Evolutionary conservation across 306 rosid genomes (phyloP), one percentile per base, ranked within the genome.

Genomic region (Vachellia pachyceras): DNA sequence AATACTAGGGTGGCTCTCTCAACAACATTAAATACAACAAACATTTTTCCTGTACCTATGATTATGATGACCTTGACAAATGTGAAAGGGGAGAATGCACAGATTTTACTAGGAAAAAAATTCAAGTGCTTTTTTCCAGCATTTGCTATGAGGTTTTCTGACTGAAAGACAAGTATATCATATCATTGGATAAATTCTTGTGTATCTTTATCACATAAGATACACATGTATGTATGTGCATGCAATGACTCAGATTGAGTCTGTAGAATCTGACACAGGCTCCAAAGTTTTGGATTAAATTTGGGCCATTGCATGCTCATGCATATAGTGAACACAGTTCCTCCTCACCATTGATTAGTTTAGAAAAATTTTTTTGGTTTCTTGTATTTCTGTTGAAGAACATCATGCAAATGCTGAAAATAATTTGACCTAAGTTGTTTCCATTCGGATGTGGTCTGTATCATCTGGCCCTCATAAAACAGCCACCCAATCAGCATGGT

Each of bases 401-500:
- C 55, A 55, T 5, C 12, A 44, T 44, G 18, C 55, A 44, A 44
- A 33, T 7, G 33, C 37, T 7, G 0, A 44, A 69, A 23, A 69
- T 3, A 20, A 22, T n/a, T n/a, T 0, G 39, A 12, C 20, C 74
- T 42, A 25, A 5, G 39, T 41, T 40, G n/a, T 69, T 36, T 69
- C 36, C 55, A 11, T 41, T 69, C 15, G 25, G 17, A 41, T 73
- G 73, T 40, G 37, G n/a, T 61, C 15, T 37, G 23, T 40, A 74
- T 74, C 52, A 39, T 25, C 52, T 74, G 37, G 39, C 20, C 42
- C 25, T 57, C 78, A 72, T 49, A 46, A 9, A 79, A 83, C 64
- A 29, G 72, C 52, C 67, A 86, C 73, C 76, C 44, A 66, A 77
- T 84, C 71, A 46, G 42, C 37, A n/a, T 66, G 69, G 64, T 37